phyloP scores from a whole-genome alignment of 768 basidiomycete genomes.

The Amanita exitialis region DNA sequence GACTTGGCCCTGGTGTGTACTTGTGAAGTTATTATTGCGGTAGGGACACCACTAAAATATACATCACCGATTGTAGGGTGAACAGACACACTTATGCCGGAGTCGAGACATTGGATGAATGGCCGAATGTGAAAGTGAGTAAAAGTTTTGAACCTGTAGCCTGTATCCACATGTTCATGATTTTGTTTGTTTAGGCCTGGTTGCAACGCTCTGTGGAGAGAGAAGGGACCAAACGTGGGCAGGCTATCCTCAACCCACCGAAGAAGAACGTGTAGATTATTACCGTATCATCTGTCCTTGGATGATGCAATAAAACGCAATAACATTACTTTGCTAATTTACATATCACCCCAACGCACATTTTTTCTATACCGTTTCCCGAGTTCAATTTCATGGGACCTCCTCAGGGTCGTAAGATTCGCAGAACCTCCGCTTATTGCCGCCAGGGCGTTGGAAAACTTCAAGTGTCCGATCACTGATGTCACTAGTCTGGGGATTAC shows the following conservation, averaged over 20 bases:
- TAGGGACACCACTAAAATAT: neutral
- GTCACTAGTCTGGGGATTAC: too few species aligned
- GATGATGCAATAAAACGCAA: too few species aligned
- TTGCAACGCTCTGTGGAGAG: neutral
- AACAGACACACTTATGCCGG: conserved; percentile 31
- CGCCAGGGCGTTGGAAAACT: too few species aligned
- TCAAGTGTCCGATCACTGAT: too few species aligned
- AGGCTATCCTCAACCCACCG: neutral
- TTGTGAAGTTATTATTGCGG: neutral
- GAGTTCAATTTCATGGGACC: too few species aligned
- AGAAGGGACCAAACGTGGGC: neutral
- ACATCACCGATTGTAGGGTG: neutral
- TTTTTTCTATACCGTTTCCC: too few species aligned
- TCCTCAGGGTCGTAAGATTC: too few species aligned
- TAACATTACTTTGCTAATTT: too few species aligned
- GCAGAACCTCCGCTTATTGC: too few species aligned
- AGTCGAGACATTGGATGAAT: conserved; percentile 48
- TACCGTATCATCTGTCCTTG: neutral
- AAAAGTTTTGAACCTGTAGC: neutral
- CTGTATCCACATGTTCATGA: neutral
- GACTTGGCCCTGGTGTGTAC: conserved; percentile 35
- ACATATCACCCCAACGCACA: too few species aligned
- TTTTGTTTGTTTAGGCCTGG: neutral
- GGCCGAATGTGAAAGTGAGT: conserved; percentile 42
- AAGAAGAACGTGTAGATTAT: neutral